These are phyloP conservation scores for Wickerhamomyces canadensis DNA, from an alignment of 805 yeast species.

Conservation along the genomic window DNA sequence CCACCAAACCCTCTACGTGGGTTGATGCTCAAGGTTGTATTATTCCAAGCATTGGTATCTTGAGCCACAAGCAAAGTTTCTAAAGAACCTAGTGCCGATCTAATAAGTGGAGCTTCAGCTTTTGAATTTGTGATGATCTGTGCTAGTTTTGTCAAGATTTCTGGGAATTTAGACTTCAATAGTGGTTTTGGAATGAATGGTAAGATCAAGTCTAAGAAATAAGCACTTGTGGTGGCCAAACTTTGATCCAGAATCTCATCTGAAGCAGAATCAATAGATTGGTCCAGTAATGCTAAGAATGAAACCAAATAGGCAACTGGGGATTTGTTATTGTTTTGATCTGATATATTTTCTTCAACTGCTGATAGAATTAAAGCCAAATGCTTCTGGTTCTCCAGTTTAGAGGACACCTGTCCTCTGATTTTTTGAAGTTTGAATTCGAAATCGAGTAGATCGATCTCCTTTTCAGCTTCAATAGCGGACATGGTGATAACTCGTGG, in stretches of 20 bases:
- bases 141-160: slow-evolving; percentile 73
- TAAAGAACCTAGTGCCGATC: slow-evolving; percentile 80
- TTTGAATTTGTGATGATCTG: slow-evolving; percentile 66
- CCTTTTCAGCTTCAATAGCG: slow-evolving; percentile 13
- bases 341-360: slow-evolving; percentile 77
- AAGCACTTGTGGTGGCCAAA: slow-evolving; percentile 71
- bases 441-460: slow-evolving; percentile 26
- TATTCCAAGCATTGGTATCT: slow-evolving; percentile 74
- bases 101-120: slow-evolving; percentile 74
- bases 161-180: slow-evolving; percentile 68
- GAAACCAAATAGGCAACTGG: slow-evolving; percentile 86
- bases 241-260: slow-evolving; percentile 50
- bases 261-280: slow-evolving; percentile 44
- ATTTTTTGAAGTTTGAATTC: slow-evolving; percentile 62
- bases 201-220: slow-evolving; percentile 73
- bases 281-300: slow-evolving; percentile 74
- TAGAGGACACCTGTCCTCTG: slow-evolving; percentile 69
- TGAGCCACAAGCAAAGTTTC: slow-evolving; percentile 78
- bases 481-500: slow-evolving; percentile 1
- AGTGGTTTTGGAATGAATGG: slow-evolving; percentile 69
- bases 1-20: slow-evolving; percentile 82
- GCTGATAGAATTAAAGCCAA: slow-evolving; percentile 80
- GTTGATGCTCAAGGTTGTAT: slow-evolving; percentile 41
- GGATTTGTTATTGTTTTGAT: slow-evolving; percentile 37
- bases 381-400: slow-evolving; percentile 80